Evolutionary conservation across 176 grass and related monocot species (phyloP).

Genomic region (Poa annua): DNA sequence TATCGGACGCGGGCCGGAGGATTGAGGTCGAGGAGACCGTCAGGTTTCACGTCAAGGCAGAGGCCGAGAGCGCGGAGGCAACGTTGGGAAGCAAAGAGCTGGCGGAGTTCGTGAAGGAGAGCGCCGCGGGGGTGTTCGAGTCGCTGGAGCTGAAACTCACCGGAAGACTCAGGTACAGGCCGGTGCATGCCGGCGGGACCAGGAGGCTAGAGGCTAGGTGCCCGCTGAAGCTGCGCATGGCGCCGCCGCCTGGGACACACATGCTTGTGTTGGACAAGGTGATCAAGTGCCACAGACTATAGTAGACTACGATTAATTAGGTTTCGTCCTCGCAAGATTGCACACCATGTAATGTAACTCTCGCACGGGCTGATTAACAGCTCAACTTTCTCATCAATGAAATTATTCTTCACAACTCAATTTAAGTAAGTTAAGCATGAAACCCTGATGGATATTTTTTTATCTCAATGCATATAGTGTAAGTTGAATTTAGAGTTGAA

Average conservation of each 20-base stretch:
- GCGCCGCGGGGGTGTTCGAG: conserved; percentile 26
- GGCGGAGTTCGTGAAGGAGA: conserved; percentile 34
- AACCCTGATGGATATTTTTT: no score
- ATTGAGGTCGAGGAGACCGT: neutral
- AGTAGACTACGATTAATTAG: neutral
- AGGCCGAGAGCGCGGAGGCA: neutral
- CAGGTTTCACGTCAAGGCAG: neutral
- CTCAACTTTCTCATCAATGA: neutral
- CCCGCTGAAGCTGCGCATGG: conserved; percentile 30
- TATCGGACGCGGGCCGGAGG: neutral
- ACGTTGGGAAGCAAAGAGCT: neutral
- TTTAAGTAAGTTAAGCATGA: no score
- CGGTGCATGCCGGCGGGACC: conserved; percentile 22
- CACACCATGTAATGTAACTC: neutral
- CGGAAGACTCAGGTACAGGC: conserved; percentile 31
- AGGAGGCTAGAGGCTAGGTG: conserved; percentile 23
- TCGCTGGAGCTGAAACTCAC: conserved; percentile 35
- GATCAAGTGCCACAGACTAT: conserved; percentile 12
- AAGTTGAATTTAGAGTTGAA: no score
- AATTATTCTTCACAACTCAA: no score
- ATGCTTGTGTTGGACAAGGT: conserved; percentile 21
- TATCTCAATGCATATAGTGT: no score
- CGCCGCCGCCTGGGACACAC: neutral
- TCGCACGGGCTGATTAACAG: neutral
- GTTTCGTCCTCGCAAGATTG: neutral